Evolutionary conservation across 1,284 basidiomycete species (phyloP).

Genomic region (Pisolithus thermaeus): DNA sequence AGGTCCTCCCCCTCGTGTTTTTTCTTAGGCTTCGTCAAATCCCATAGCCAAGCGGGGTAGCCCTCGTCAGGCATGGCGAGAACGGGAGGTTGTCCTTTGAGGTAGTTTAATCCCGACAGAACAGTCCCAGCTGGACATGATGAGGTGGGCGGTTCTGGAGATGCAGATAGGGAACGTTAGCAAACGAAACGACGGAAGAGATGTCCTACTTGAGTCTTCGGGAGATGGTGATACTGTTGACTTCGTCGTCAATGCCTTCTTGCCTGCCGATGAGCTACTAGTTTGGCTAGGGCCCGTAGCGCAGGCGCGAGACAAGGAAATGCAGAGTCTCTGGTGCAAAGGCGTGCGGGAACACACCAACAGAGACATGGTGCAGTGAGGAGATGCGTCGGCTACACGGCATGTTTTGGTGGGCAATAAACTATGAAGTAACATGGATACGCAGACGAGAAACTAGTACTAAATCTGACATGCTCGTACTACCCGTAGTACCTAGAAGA

Average conservation of each 20-base stretch:
- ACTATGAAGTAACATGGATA: too few relatives aligned
- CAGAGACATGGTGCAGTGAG: constrained; percentile 16
- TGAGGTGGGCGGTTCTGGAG: constrained; percentile 32
- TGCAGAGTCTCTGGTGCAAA: constrained; percentile 5
- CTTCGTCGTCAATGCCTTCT: background rate
- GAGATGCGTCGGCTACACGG: too few relatives aligned
- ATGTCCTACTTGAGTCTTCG: background rate
- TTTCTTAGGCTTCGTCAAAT: constrained; percentile 54
- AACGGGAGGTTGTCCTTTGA: constrained; percentile 80
- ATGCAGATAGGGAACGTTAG: background rate
- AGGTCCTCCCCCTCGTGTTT: constrained; percentile 48
- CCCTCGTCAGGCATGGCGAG: constrained; percentile 77
- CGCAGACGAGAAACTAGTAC: background rate
- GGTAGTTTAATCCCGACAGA: constrained; percentile 72
- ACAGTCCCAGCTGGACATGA: constrained; percentile 69
- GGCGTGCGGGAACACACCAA: constrained; percentile 11
- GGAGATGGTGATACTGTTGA: constrained; percentile 3
- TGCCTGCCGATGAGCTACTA: constrained; percentile 1
- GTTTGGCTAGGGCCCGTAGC: background rate
- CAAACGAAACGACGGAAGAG: background rate
- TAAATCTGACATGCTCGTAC: background rate
- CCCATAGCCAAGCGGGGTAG: constrained; percentile 92
- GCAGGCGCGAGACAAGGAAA: constrained; percentile 11
- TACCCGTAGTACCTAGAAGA: constrained; percentile 31
- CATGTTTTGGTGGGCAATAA: too few relatives aligned